phyloP scores from a whole-genome alignment of 2,329 filamentous ascomycete genomes.

The Raffaelea deltoideospora region DNA sequence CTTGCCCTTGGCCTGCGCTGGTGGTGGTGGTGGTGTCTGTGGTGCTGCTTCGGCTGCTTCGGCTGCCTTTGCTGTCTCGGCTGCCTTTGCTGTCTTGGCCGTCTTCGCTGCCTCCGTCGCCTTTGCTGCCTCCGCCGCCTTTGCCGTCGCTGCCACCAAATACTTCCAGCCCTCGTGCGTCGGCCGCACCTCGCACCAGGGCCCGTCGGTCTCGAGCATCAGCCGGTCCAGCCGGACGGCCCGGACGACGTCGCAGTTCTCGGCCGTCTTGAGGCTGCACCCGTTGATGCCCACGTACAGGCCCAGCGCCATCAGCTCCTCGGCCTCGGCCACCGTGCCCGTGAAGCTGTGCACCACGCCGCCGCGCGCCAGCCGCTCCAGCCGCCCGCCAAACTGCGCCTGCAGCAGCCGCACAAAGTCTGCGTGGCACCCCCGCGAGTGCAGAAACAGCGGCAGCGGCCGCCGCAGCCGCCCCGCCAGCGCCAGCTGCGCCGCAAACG shows the following conservation, averaged over 20 bases:
- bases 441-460: conserved; percentile 77
- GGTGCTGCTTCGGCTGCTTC: background rate
- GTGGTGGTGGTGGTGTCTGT: no score
- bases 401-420: conserved; percentile 69
- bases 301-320: conserved; percentile 61
- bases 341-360: conserved; percentile 95
- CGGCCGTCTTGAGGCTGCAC: conserved; percentile 85
- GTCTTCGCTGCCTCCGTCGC: conserved; percentile 7
- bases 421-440: conserved; percentile 71
- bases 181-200: conserved; percentile 90
- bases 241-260: conserved; percentile 75
- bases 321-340: conserved; percentile 72
- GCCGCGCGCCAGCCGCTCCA: conserved; percentile 50
- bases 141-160: conserved; percentile 21
- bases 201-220: conserved; percentile 94
- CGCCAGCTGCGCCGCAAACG: conserved; percentile 70
- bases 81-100: background rate
- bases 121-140: conserved; percentile 10
- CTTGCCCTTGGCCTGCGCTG: conserved; percentile 1
- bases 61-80: background rate
- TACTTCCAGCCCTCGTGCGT: conserved; percentile 75
- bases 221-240: conserved; percentile 64
- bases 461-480: conserved; percentile 48
- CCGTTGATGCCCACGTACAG: conserved; percentile 93
- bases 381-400: conserved; percentile 35